A percentile compares a stretch with the other conserved stretches of the same genome.
These are phyloP conservation scores for Penicillium fimorum DNA, from an alignment of 495 filamentous ascomycete species.

Conservation along the genomic window DNA sequence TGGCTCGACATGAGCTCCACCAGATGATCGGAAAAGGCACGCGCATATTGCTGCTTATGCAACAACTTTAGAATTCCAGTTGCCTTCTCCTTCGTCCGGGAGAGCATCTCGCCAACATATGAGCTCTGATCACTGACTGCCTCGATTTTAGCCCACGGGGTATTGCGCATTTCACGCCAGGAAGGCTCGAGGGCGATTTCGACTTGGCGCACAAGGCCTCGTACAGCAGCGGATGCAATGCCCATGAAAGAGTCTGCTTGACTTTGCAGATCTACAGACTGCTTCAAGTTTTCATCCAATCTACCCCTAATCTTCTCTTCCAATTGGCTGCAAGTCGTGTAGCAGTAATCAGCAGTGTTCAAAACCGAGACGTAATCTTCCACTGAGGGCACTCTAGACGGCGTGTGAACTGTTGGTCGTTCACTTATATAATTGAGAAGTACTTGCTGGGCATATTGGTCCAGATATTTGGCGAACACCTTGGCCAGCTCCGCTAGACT, in stretches of 20 bases:
- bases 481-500: constrained; percentile 82
- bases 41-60: constrained; percentile 90
- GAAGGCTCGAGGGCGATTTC: constrained; percentile 78
- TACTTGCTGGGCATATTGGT: constrained; percentile 93
- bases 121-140: constrained; percentile 93
- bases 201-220: constrained; percentile 77
- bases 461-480: constrained; percentile 88
- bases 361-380: constrained; percentile 82
- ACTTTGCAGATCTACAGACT: constrained; percentile 80
- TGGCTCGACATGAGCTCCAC: constrained; percentile 78
- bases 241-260: constrained; percentile 96
- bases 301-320: constrained; percentile 92
- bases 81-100: constrained; percentile 63
- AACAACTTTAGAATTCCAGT: constrained; percentile 73
- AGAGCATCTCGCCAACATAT: constrained; percentile 79
- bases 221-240: constrained; percentile 83
- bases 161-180: constrained; percentile 98
- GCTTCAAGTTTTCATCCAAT: constrained; percentile 73
- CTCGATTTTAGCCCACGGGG: constrained; percentile 92
- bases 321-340: constrained; percentile 83
- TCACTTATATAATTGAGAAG: constrained; percentile 75
- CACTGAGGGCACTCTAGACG: constrained; percentile 56
- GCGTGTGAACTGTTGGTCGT: constrained; percentile 47
- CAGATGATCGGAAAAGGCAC: constrained; percentile 91
- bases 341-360: constrained; percentile 98